A percentile compares a stretch with the other conserved stretches of the same genome.
Evolutionary conservation across 2,329 filamentous ascomycete species (phyloP).

Genomic region (Penicillium sp.): DNA sequence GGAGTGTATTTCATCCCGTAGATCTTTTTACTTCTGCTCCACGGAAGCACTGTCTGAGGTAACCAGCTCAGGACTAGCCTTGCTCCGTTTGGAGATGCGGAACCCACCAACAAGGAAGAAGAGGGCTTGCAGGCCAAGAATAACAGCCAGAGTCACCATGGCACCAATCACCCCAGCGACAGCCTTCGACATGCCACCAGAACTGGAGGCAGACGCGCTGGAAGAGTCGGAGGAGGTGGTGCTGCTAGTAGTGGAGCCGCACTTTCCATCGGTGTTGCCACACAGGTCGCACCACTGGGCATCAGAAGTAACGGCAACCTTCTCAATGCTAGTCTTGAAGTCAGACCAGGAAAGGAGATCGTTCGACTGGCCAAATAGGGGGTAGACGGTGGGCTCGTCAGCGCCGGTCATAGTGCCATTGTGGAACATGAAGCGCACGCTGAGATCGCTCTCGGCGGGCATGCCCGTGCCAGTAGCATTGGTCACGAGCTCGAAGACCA

Average conservation of each 20-base stretch:
- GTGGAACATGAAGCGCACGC: constrained; percentile 67
- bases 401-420: constrained; percentile 62
- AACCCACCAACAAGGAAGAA: constrained; percentile 63
- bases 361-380: constrained; percentile 64
- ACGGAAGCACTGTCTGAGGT: constrained; percentile 19
- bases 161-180: constrained; percentile 84
- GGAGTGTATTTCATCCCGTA: neutral
- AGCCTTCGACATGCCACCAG: constrained; percentile 65
- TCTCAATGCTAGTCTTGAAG: constrained; percentile 68
- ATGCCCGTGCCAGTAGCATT: constrained; percentile 51
- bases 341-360: constrained; percentile 69
- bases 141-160: constrained; percentile 69
- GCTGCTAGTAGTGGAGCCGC: constrained; percentile 53
- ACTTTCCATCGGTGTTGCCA: constrained; percentile 72
- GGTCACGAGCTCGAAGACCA: constrained; percentile 77
- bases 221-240: constrained; percentile 30
- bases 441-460: constrained; percentile 57
- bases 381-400: constrained; percentile 59
- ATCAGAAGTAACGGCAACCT: constrained; percentile 70
- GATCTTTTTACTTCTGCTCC: constrained; percentile 28
- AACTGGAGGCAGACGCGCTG: constrained; percentile 31
- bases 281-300: constrained; percentile 76
- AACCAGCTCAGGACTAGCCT: constrained; percentile 19
- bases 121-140: constrained; percentile 63
- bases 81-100: constrained; percentile 62